Evolutionary conservation across 2,329 filamentous ascomycete genomes (phyloP).

Genomic region (Claviceps lovelessii): DNA sequence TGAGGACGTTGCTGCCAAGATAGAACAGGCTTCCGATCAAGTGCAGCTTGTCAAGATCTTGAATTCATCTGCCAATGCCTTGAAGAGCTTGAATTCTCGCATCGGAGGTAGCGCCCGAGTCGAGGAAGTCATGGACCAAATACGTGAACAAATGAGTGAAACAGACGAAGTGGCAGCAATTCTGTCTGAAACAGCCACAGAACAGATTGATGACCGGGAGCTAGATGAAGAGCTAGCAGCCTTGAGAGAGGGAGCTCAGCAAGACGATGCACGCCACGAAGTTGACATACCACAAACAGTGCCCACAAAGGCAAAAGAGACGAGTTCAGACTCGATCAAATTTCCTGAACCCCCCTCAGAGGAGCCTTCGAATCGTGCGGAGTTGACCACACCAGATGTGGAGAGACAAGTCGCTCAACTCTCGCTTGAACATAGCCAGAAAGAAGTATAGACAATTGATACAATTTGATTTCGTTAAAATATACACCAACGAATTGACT

Average conservation of each 20-base stretch:
- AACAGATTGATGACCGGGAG: slow-evolving; percentile 59
- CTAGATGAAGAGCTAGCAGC: slow-evolving; percentile 77
- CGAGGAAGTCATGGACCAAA: slow-evolving; percentile 57
- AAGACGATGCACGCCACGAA: slow-evolving; percentile 29
- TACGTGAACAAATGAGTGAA: slow-evolving; percentile 67
- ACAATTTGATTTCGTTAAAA: not conserved
- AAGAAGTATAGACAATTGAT: not conserved
- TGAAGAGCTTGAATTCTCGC: slow-evolving; percentile 59
- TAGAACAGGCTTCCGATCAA: slow-evolving; percentile 76
- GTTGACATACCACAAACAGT: slow-evolving; percentile 30
- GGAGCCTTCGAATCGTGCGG: slow-evolving; percentile 20
- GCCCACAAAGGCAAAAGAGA: slow-evolving; percentile 33
- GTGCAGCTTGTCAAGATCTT: slow-evolving; percentile 73
- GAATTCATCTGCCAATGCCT: slow-evolving; percentile 58
- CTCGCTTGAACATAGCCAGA: slow-evolving; percentile 4
- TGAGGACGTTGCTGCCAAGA: slow-evolving; percentile 67
- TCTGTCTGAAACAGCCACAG: slow-evolving; percentile 47
- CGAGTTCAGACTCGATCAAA: slow-evolving; percentile 39
- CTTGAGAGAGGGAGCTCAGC: slow-evolving; percentile 47
- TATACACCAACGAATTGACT: not conserved
- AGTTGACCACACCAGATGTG: slow-evolving; percentile 19
- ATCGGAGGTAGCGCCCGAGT: slow-evolving; percentile 65
- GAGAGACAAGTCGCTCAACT: slow-evolving; percentile 24
- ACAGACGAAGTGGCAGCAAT: slow-evolving; percentile 71
- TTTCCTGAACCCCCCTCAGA: slow-evolving; percentile 26